Conservation (phyloP, 1,284 basidiomycete species). For the Ceratobasidium sp. region DNA sequence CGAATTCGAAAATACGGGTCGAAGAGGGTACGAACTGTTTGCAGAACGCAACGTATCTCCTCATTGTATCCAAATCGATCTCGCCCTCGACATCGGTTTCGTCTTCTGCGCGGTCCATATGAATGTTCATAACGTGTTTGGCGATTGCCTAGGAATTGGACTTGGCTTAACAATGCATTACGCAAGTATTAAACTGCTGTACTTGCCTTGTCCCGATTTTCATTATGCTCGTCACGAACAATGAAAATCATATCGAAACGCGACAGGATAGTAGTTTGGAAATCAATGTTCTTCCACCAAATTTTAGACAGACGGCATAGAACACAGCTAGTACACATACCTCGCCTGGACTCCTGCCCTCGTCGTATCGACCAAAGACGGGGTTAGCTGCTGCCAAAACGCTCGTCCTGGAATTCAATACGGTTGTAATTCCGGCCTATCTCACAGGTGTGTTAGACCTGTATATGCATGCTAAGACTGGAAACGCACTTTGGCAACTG, state of each 20-base stretch:
- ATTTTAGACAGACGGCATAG: neutral
- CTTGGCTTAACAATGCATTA: conserved; percentile 5
- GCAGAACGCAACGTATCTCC: conserved; percentile 94
- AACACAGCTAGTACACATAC: conserved; percentile 51
- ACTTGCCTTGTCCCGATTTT: conserved; percentile 84
- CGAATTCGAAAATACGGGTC: neutral
- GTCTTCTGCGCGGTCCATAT: conserved; percentile 88
- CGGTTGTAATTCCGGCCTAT: conserved; percentile 93
- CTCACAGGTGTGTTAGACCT: neutral
- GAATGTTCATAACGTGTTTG: conserved; percentile 98
- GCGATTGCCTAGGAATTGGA: conserved; percentile 77
- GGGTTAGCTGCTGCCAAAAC: conserved; percentile 99
- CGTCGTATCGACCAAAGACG: conserved; percentile 98
- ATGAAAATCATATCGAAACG: conserved; percentile 99
- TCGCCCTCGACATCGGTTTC: conserved; percentile 82
- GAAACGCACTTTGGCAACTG: conserved; percentile 79
- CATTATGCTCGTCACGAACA: conserved; percentile 98
- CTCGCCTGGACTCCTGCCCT: conserved; percentile 96
- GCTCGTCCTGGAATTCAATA: conserved; percentile 94
- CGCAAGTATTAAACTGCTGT: neutral
- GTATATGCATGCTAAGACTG: neutral
- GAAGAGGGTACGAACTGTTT: conserved; percentile 68
- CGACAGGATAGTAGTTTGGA: conserved; percentile 97
- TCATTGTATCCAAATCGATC: conserved; percentile 98
- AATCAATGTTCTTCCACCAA: conserved; percentile 84